A percentile compares a stretch with the other conserved stretches of the same genome.
Conservation (phyloP, 2,329 filamentous ascomycete species). For the Scopulariopsis brevicaulis region DNA sequence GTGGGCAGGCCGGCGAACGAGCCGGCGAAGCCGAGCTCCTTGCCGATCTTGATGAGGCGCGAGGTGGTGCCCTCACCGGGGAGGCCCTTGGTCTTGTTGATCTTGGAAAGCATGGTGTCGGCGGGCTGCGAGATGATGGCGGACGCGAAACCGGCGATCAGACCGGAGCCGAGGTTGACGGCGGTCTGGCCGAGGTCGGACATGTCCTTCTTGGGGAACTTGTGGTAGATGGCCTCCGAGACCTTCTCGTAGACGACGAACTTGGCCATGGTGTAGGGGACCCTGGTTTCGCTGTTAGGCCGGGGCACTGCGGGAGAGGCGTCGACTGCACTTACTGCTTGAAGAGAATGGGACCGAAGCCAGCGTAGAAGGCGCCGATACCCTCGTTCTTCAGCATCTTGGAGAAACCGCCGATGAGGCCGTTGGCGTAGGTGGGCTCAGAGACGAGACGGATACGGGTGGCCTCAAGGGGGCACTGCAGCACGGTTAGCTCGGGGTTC, state of each 20-base stretch:
- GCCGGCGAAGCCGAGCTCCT: conserved; percentile 71
- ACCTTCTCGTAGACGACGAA: conserved; percentile 92
- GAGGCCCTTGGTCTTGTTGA: conserved; percentile 87
- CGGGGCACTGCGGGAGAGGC: no score
- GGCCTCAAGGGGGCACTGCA: conserved; percentile 70
- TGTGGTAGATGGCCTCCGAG: conserved; percentile 58
- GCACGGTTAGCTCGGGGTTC: background rate
- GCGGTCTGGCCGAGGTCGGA: conserved; percentile 61
- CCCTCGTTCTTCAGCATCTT: conserved; percentile 81
- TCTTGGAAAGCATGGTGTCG: conserved; percentile 90
- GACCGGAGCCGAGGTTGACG: conserved; percentile 59
- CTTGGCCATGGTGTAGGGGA: conserved; percentile 92
- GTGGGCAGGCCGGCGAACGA: conserved; percentile 74
- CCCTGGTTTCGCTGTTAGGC: conserved; percentile 18
- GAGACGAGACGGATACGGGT: conserved; percentile 91
- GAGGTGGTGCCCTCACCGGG: conserved; percentile 74
- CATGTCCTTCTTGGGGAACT: conserved; percentile 59
- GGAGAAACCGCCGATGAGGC: conserved; percentile 65
- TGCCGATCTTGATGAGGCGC: conserved; percentile 78
- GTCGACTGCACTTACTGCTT: conserved; percentile 35
- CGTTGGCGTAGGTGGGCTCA: conserved; percentile 73
- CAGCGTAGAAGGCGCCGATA: conserved; percentile 78
- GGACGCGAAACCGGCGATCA: conserved; percentile 62
- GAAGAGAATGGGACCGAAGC: conserved; percentile 80
- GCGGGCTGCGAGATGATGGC: conserved; percentile 81